Evolutionary conservation across 768 basidiomycete genomes (phyloP).

Genomic region (Naematelia aurantialba): DNA sequence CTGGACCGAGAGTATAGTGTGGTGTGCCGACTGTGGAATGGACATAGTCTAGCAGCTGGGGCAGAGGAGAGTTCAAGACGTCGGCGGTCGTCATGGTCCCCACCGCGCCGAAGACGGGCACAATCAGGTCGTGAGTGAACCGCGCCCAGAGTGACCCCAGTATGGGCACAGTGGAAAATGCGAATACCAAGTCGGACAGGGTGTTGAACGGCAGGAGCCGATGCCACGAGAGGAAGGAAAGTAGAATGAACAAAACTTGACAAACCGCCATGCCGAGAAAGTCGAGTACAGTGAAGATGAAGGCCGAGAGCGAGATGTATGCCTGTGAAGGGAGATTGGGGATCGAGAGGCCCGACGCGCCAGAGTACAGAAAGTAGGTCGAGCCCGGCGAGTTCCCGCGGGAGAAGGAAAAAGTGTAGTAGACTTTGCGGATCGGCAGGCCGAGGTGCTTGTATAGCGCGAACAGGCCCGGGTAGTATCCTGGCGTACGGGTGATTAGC

Average conservation of each 20-base stretch:
- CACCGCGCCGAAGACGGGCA: conserved; percentile 69
- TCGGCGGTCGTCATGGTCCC: conserved; percentile 63
- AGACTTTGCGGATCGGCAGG: conserved; percentile 57
- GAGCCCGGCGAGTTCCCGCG: conserved; percentile 15
- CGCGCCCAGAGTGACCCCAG: conserved; percentile 57
- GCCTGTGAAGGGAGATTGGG: conserved; percentile 51
- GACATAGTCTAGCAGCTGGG: conserved; percentile 69
- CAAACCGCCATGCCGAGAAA: conserved; percentile 54
- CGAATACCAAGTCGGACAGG: conserved; percentile 53
- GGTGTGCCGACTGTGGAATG: conserved; percentile 65
- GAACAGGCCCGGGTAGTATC: conserved; percentile 71
- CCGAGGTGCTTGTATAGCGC: conserved; percentile 63
- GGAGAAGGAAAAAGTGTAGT: conserved; percentile 74
- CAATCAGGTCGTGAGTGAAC: conserved; percentile 59
- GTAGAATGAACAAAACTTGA: conserved; percentile 48
- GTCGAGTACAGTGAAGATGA: conserved; percentile 6
- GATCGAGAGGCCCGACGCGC: conserved; percentile 58
- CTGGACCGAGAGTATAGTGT: conserved; percentile 64
- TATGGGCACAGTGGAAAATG: conserved; percentile 53
- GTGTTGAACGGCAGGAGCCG: conserved; percentile 51
- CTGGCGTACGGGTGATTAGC: conserved; percentile 47
- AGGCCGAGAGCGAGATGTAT: conserved; percentile 8
- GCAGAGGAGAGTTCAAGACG: conserved; percentile 60
- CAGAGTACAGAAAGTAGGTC: conserved; percentile 65
- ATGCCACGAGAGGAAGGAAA: conserved; percentile 41